Percentiles rank a stretch among this genome's conserved stretches.
phyloP scores from a whole-genome alignment of 1,139 yeast genomes.

The Kurtzmaniella natalensis region DNA sequence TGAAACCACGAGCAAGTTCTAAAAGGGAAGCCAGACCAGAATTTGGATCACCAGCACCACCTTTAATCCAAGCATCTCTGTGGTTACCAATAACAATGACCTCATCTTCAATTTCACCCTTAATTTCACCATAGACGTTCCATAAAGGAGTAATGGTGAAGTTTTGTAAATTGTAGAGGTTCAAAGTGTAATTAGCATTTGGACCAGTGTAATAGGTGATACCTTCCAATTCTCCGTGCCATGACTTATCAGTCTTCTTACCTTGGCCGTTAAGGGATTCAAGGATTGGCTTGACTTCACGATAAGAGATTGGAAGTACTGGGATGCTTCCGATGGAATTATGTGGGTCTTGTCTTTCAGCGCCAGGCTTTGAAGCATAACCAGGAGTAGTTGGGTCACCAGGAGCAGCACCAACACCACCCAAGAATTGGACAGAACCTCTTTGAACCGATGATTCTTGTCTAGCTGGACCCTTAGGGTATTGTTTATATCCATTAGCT shows the following conservation, averaged over 20 bases:
- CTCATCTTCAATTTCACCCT: constrained; percentile 37
- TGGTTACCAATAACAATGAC: constrained; percentile 45
- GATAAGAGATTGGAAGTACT: constrained; percentile 42
- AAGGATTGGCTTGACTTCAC: constrained; percentile 45
- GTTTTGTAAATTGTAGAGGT: constrained; percentile 39
- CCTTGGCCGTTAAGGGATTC: constrained; percentile 41
- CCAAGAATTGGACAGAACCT: constrained; percentile 77
- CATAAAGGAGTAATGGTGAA: constrained; percentile 40
- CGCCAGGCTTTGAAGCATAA: constrained; percentile 60
- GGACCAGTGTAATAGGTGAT: constrained; percentile 42
- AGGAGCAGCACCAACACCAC: constrained; percentile 54
- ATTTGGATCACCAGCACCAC: constrained; percentile 49
- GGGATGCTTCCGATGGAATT: constrained; percentile 42
- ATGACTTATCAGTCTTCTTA: constrained; percentile 22
- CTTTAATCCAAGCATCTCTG: constrained; percentile 53
- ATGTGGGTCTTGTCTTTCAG: constrained; percentile 39
- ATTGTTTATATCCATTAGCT: constrained; percentile 41
- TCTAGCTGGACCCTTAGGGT: constrained; percentile 45
- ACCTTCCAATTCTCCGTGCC: constrained; percentile 42
- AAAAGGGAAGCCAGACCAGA: constrained; percentile 41
- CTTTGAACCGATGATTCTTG: constrained; percentile 62
- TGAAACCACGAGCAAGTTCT: constrained; percentile 44
- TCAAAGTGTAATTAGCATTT: constrained; percentile 39
- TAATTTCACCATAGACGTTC: constrained; percentile 45
- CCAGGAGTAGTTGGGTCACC: constrained; percentile 94